Evolutionary conservation across 148 eudicot genomes (phyloP), one percentile per base, ranked within the genome.

Genomic region (Rheum nobile): DNA sequence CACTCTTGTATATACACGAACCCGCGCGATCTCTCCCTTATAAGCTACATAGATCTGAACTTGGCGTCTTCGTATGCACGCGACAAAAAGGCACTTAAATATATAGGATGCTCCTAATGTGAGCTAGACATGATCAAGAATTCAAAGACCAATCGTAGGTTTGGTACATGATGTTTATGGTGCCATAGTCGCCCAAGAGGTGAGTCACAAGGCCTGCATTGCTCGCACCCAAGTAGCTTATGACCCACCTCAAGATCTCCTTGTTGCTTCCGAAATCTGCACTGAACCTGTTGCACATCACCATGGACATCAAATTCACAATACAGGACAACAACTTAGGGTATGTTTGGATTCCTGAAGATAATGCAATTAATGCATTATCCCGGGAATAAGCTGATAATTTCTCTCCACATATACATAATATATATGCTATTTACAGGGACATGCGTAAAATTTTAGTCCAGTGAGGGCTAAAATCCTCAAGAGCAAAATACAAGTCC

Each of bases 161-260:
- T 76, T 88, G 85, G 86, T 89, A 88, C 54, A 68, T 79, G 71
- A 94, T 76, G 77, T 77, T 83, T 41, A 91, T 71, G 12, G 77
- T 57, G 13, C 91, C 89, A 4, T 91, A 92, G 74, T 94, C 98
- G 67, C 86, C 82, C 79, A 87, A 79, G 65, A 94, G 90, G 81
- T 94, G 98, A 71, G 88, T 83, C 77, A 94, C 77, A 61, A 94
- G 91, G 43, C 98, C 96, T 50, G 96, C 84, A 78, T 85, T 88
- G 35, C 83, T 80, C 73, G 91, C 86, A 82, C 87, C 98, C 86
- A 91, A 82, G 85, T 84, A 94, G 71, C 70, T 82, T 48, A 88
- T 80, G 8, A 89, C 81, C 97, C 90, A 89, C 75, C 78, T 84
- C 19, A 84, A 79, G 67, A 82, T 84, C 75, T 91, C 90, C 71